Evolutionary conservation across 2,329 filamentous ascomycete species (phyloP), one percentile per base, ranked within the genome.

Genomic region (Aspergillus brunneoviolaceus): DNA sequence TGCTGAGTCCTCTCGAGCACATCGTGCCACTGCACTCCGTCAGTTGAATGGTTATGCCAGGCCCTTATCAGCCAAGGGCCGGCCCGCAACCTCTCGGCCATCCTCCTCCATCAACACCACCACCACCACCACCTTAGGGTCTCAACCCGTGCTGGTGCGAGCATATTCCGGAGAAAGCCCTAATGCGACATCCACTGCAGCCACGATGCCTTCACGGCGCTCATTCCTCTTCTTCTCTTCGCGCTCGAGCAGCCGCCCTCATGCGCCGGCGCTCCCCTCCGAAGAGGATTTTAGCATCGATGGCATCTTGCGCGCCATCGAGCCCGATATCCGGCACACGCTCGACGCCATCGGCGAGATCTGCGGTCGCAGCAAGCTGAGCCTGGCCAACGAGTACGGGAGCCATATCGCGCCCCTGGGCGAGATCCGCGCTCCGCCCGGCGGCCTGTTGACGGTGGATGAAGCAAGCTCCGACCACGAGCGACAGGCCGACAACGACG

Each of bases 331-430:
- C 51, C 77, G 82, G 62, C 75, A 75, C 14, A 85, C 85, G 10
- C 79, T 88, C 56, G 83, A 87, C 67, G 83, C 84, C 16, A 87
- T 88, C 65, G 84, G 85, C 25, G 84, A 87, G 66, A 87, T 88
- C 61, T 86, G 84, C 65, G 85, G 85, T 3, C 79, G 84, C 60
- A 87, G 84, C 71, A 82, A 81, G 64, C 75, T 87, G 68, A 87
- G 84, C 65, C 74, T 88, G 60, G 84, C 85, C 10, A 84, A 87
- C 67, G 85, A 87, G 69, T 86, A 88, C 69, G 82, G 80, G 35
- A 84, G 84, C 49, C 85, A 88, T 70, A 79, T 87, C 39, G 85
- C 85, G 23, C 85, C 85, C 0, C 76, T 86, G 57, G 85, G 84
- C 45, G 84, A 87, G 69, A 85, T 87, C 63, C 73, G 74, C 48